Base-by-base conservation (phyloP, 331 rosid genomes). In the Pyrus hybrid region DNA sequence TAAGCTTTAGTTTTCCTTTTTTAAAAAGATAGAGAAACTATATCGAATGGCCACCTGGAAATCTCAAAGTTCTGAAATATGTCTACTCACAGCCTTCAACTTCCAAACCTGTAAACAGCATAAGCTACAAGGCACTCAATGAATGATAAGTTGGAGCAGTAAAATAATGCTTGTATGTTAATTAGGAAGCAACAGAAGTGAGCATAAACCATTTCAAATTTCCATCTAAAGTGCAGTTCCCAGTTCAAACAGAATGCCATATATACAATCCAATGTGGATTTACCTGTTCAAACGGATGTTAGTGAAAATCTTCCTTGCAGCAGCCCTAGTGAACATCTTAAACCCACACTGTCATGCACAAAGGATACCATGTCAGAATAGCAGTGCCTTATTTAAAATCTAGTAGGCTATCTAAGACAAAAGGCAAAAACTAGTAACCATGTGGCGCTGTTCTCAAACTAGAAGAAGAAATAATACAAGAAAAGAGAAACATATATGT, bases 271-370 rank as follows among this genome's bases (percentile, higher is more conserved):
- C 14, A 37, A n/a, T 37, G 43, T 53, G 63, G n/a, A 77, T 32
- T 80, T 82, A 94, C 97, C 99, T 88, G 76, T 84, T 88, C 86
- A 94, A 82, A 80, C 85, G 97, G 67, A 90, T 91, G 79, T 93
- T 93, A 65, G 89, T 81, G 83, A 91, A 93, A 77, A 90, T 93
- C 86, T 86, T 93, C 89, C 97, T 88, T 17, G 93, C 97, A 66
- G 96, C 96, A 70, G 96, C 92, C 80, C 97, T 80, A 6, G 97
- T 91, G 79, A 93, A 93, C 97, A 93, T 91, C 88, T 93, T 93
- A 83, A 91, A 93, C 77, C 98, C 98, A 84, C 98, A 93, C 97
- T 93, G 87, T 28, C 43, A 81, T 72, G 79, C 81, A 76, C 18
- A 68, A 75, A 32, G 74, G 60, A 78, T 67, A 16, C 35, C 63